Percentiles rank a stretch among this genome's conserved stretches.
These are phyloP conservation scores for Cyberlindnera galapagoensis DNA, from an alignment of 805 yeast species.

Conservation along the genomic window DNA sequence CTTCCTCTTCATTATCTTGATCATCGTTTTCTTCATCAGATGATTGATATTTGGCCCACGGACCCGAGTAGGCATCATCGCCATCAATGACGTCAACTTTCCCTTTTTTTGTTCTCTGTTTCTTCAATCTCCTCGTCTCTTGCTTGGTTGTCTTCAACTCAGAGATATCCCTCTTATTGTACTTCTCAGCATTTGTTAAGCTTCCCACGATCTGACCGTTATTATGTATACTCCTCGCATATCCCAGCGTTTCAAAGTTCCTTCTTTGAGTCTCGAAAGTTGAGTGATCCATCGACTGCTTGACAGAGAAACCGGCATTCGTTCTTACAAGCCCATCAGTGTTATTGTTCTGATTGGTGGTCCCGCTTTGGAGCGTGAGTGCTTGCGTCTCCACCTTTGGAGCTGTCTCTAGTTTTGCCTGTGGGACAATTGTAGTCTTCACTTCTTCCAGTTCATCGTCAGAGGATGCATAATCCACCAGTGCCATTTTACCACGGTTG, in stretches of 20 bases:
- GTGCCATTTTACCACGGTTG: slow-evolving; percentile 4
- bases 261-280: slow-evolving; percentile 37
- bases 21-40: slow-evolving; percentile 15
- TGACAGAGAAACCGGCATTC: slow-evolving; percentile 7
- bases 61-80: slow-evolving; percentile 44
- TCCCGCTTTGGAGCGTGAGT: slow-evolving; percentile 1
- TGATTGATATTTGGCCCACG: slow-evolving; percentile 53
- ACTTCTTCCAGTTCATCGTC: slow-evolving; percentile 9
- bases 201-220: slow-evolving; percentile 8
- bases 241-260: slow-evolving; percentile 27
- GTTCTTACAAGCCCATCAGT: slow-evolving; percentile 1
- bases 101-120: slow-evolving; percentile 30
- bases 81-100: slow-evolving; percentile 32
- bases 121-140: slow-evolving; percentile 28
- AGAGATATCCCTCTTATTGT: slow-evolving; percentile 21
- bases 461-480: slow-evolving; percentile 12
- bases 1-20: slow-evolving; percentile 7
- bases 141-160: slow-evolving; percentile 23
- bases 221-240: slow-evolving; percentile 8
- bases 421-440: not conserved
- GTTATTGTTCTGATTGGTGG: not conserved
- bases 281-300: slow-evolving; percentile 32
- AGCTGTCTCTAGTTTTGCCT: slow-evolving; percentile 5
- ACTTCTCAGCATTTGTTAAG: slow-evolving; percentile 12
- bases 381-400: slow-evolving; percentile 6